phyloP scores from a whole-genome alignment of 129 eudicot species.

The Flaveria ramosissima region DNA sequence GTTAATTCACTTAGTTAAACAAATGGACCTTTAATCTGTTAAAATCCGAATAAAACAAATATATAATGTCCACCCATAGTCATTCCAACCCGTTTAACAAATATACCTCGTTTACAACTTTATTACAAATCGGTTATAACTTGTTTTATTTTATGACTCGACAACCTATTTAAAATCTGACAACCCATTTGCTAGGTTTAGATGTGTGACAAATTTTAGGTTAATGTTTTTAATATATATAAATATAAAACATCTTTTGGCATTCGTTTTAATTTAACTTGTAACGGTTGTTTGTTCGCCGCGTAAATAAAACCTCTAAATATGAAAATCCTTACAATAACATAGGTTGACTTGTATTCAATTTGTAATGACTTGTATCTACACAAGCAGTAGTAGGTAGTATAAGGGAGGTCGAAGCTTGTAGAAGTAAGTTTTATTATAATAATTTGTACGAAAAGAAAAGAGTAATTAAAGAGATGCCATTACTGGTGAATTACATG shows the following conservation, averaged over 20 bases:
- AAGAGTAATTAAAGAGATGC: background rate
- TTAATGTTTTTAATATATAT: no score
- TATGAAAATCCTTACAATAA: background rate
- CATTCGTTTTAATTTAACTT: no score
- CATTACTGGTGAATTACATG: slow-evolving; percentile 28
- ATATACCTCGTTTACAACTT: background rate
- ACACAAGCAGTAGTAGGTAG: background rate
- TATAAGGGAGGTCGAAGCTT: background rate
- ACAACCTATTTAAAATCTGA: no score
- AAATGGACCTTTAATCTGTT: no score
- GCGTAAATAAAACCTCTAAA: background rate
- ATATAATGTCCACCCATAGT: background rate
- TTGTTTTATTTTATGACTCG: background rate
- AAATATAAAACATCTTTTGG: no score
- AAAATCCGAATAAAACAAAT: no score
- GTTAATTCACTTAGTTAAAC: no score
- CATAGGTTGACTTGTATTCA: background rate
- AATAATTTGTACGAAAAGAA: background rate
- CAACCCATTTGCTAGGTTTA: background rate
- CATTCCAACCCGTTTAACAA: background rate
- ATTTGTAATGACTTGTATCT: background rate
- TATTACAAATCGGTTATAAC: background rate
- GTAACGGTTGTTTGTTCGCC: no score
- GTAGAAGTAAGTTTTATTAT: background rate
- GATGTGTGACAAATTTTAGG: background rate